These are phyloP conservation scores for Globisporangium nunn DNA, from an alignment of 352 stramenopile genomes.

Conservation along the genomic window DNA sequence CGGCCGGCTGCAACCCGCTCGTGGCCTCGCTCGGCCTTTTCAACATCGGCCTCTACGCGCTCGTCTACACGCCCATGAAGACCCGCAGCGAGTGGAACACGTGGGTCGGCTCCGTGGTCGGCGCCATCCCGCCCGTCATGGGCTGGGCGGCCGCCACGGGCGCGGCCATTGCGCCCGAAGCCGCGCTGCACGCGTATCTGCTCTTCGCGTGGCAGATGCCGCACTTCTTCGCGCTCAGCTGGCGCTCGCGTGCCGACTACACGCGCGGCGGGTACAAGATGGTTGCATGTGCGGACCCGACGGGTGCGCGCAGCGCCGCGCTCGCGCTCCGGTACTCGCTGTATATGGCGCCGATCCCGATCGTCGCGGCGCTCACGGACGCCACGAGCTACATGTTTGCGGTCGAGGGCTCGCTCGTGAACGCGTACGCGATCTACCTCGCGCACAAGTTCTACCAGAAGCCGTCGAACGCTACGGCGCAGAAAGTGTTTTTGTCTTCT, in stretches of 20 bases:
- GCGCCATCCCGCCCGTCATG: slow-evolving; percentile 97
- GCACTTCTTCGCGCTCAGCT: slow-evolving; percentile 99
- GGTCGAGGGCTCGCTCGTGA: slow-evolving; percentile 94
- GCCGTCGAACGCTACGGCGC: slow-evolving; percentile 90
- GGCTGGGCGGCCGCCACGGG: slow-evolving; percentile 95
- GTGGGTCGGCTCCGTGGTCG: slow-evolving; percentile 97
- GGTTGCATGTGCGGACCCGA: slow-evolving; percentile 91
- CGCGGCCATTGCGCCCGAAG: slow-evolving; percentile 57
- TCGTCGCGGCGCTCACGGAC: slow-evolving; percentile 87
- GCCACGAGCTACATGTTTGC: slow-evolving; percentile 99
- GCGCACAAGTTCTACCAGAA: slow-evolving; percentile 94
- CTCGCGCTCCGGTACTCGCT: slow-evolving; percentile 93
- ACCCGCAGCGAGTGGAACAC: slow-evolving; percentile 96
- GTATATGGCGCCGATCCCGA: slow-evolving; percentile 92
- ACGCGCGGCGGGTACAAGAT: slow-evolving; percentile 91
- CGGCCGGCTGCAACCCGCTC: slow-evolving; percentile 90
- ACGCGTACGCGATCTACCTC: slow-evolving; percentile 93
- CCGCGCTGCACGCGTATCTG: slow-evolving; percentile 70
- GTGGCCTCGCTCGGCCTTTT: slow-evolving; percentile 92
- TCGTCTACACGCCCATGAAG: slow-evolving; percentile 99
- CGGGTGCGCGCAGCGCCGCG: slow-evolving; percentile 86
- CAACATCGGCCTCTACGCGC: slow-evolving; percentile 98
- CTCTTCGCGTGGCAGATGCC: slow-evolving; percentile 99
- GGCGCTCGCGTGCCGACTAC: slow-evolving; percentile 93
- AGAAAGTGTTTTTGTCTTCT: slow-evolving; percentile 96